Evolutionary conservation across 352 stramenopile genomes (phyloP).

Genomic region (Phytophthora syringae): DNA sequence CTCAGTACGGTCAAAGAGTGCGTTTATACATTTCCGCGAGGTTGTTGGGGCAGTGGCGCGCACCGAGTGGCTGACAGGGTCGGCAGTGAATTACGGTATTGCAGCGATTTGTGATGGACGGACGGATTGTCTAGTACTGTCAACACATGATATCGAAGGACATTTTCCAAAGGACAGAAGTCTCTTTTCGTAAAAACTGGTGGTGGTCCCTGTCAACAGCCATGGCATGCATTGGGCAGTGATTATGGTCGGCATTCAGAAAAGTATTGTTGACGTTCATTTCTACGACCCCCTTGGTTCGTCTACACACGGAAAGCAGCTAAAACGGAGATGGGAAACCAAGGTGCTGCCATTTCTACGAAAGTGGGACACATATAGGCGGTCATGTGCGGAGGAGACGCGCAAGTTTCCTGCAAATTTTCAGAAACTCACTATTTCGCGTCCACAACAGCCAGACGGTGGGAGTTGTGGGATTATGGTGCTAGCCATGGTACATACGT

Average conservation of each 20-base stretch:
- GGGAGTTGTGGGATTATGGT: neutral
- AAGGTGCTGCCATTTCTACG: neutral
- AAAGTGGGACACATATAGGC: neutral
- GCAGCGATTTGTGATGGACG: neutral
- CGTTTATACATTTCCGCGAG: neutral
- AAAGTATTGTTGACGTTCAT: neutral
- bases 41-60: neutral
- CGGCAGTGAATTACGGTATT: slow-evolving; percentile 3
- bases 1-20: neutral
- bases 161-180: slow-evolving; percentile 6
- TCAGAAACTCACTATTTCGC: neutral
- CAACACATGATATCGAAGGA: neutral
- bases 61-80: slow-evolving; percentile 1
- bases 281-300: neutral
- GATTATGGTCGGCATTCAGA: neutral
- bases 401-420: neutral
- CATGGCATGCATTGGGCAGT: neutral
- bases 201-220: neutral
- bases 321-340: neutral
- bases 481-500: neutral
- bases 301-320: neutral
- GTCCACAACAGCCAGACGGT: neutral
- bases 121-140: neutral
- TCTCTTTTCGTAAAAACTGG: slow-evolving; percentile 5
- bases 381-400: neutral